Base-by-base conservation (phyloP, 306 rosid genomes). In the Citrullus amarus region DNA sequence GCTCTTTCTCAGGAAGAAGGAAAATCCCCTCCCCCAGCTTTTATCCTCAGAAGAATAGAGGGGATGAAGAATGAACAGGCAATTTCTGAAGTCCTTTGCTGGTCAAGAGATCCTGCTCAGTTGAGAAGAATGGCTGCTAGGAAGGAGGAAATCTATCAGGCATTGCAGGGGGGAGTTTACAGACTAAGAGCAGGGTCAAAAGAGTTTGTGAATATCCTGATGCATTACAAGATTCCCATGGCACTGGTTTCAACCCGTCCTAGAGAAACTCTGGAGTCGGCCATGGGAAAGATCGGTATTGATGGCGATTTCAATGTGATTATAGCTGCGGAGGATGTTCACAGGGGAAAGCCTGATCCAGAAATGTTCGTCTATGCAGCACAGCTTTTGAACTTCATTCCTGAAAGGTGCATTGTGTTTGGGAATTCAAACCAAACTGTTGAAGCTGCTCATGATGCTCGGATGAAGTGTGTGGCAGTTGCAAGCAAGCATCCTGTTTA, bases 61-160 rank as follows among this genome's bases (percentile, higher is more conserved):
- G 99, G 99, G 28, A 95, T 95, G 99, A 95, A 95, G 91, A 92
- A 88, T 55, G 99, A 95, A 48, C 99, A 95, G 54, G 98, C 93
- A 0, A 91, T 92, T 76, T 95, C 97, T 4, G 98, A 95, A 75
- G 99, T 95, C 65, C 85, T 95, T n/a, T 95, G 99, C 87, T 95
- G 99, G 99, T 88, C 97, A 3, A 87, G 99, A 85, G 98, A 95
- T 80, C 91, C 91, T 4, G 73, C 84, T 0, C 90, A 92, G 76
- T 6, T 90, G 62, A 89, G 92, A 86, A 88, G 93, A 84, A 89
- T 95, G 93, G 97, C 91, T 72, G 61, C 86, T 46, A 81, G 97
- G 78, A 92, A 83, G 87, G 99, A 95, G 80, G 98, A 90, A 79
- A 88, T 92, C 73, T 88, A 83, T 85, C 93, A 89, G 80, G 92